Conservation (phyloP, 495 filamentous ascomycete genomes). For the Penicillium soppii region DNA sequence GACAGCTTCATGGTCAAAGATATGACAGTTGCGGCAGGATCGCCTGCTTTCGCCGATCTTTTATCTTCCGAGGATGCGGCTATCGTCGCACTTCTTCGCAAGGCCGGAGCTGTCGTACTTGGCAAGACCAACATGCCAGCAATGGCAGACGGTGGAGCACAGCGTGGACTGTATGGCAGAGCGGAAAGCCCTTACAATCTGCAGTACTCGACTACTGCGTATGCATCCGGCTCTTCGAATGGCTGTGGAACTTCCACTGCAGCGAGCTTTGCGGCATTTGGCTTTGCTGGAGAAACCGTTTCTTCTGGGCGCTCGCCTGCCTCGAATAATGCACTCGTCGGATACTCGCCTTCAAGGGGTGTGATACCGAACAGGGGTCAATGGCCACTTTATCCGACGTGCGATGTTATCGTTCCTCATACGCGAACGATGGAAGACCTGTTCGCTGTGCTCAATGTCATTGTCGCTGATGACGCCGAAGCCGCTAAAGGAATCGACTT, state of each 20-base stretch:
- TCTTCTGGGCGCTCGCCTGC: slow-evolving; percentile 18
- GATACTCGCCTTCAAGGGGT: slow-evolving; percentile 16
- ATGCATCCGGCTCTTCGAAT: slow-evolving; percentile 27
- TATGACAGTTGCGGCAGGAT: slow-evolving; percentile 53
- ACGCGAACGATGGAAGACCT: slow-evolving; percentile 14
- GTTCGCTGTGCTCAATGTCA: slow-evolving; percentile 10
- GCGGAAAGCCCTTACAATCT: slow-evolving; percentile 27
- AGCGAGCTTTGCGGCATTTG: slow-evolving; percentile 22
- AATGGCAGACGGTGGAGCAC: slow-evolving; percentile 24
- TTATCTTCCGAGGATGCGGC: slow-evolving; percentile 59
- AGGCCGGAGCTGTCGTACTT: slow-evolving; percentile 60
- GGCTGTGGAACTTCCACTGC: slow-evolving; percentile 26
- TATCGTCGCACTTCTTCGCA: slow-evolving; percentile 52
- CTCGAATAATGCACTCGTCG: slow-evolving; percentile 17
- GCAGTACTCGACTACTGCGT: slow-evolving; percentile 21
- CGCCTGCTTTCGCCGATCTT: slow-evolving; percentile 53
- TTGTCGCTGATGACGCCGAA: slow-evolving; percentile 2
- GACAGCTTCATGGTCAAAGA: slow-evolving; percentile 67
- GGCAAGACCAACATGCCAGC: slow-evolving; percentile 39
- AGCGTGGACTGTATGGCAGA: slow-evolving; percentile 24
- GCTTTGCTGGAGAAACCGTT: slow-evolving; percentile 15
- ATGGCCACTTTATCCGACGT: slow-evolving; percentile 17
- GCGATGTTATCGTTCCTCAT: slow-evolving; percentile 16
- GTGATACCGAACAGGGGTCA: slow-evolving; percentile 13
- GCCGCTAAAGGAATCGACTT: slow-evolving; percentile 4